These are phyloP conservation scores for Elsinoe australis DNA, from an alignment of 2,329 filamentous ascomycete genomes.

Conservation along the genomic window DNA sequence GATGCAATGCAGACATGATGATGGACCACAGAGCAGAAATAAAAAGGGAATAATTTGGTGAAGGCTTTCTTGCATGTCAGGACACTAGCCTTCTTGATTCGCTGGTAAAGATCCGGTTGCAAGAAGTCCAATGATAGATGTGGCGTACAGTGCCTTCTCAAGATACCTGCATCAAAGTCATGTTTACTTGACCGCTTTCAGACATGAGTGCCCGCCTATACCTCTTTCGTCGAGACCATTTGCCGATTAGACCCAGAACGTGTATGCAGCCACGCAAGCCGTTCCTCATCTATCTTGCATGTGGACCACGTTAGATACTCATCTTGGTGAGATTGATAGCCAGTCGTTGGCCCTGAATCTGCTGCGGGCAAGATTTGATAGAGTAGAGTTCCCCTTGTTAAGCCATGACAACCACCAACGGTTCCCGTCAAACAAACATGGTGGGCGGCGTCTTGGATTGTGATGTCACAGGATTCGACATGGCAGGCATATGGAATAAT, in stretches of 20 bases:
- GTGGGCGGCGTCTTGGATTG: neutral
- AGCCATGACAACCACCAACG: conserved; percentile 15
- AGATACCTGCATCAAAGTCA: conserved; percentile 15
- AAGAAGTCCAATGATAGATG: conserved; percentile 17
- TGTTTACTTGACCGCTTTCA: neutral
- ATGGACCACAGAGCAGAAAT: neutral
- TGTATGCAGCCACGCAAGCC: no score
- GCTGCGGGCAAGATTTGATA: neutral
- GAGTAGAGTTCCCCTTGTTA: neutral
- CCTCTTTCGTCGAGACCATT: no score
- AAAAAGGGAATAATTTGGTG: conserved; percentile 11
- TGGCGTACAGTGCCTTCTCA: conserved; percentile 17
- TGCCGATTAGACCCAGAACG: no score
- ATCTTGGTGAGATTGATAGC: conserved; percentile 13
- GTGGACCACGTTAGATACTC: conserved; percentile 2
- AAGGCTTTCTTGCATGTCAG: conserved; percentile 15
- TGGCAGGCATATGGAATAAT: no score
- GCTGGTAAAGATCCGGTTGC: conserved; percentile 1
- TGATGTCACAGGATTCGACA: no score
- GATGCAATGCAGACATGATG: conserved; percentile 32
- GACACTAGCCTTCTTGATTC: conserved; percentile 12
- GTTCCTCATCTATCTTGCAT: neutral
- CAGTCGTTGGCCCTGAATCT: neutral
- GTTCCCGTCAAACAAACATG: conserved; percentile 9
- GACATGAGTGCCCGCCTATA: neutral